Base-by-base conservation (phyloP, 305 asterid genomes). In the Solanum aculeatissimum region DNA sequence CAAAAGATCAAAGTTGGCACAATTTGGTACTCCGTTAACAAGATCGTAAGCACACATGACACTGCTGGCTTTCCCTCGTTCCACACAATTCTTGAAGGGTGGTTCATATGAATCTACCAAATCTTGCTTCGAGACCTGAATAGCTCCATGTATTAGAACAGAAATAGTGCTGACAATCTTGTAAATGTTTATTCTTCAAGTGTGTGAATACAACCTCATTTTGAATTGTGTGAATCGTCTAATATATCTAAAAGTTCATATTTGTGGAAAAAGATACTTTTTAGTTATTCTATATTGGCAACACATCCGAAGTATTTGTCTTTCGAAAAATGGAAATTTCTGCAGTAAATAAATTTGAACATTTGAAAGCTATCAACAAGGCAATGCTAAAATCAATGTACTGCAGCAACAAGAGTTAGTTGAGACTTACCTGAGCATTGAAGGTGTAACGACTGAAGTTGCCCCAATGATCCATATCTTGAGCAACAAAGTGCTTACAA, bases 381-480 rank as follows among this genome's bases (percentile, higher is more conserved):
- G 7, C 10, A 27, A 27, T 0, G 63, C 29, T 29, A 29, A 51
- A 4, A 51, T 27, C 2, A 77, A 77, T 29, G 25, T 19, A 51
- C 82, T 16, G 29, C 47, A 77, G 65, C 47, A 51, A 27, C 82
- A 77, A 77, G 47, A 77, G 29, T n/a, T 49, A 47, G 85, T 68
- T 27, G 8, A 23, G 11, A 69, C 85, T 82, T 83, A 91, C 98
- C 4, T 84, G 86, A 62, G 98, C 98, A 58, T 95, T 90, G 42
- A 93, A 95, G 65, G 15, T 57, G 80, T 86, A 91, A 32, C 98
- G 97, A 70, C 71, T 85, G 69, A 93, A 62, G 35, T 93, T 92
- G 21, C 91, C 82, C 99, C 99, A 95, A 71, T 90, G 91, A 83
- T 95, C 99, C 88, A 95, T 54, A 90, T 95, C 99, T 80, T 95